These are phyloP conservation scores for Diplodia seriata DNA, from an alignment of 2,329 filamentous ascomycete genomes.

Conservation along the genomic window DNA sequence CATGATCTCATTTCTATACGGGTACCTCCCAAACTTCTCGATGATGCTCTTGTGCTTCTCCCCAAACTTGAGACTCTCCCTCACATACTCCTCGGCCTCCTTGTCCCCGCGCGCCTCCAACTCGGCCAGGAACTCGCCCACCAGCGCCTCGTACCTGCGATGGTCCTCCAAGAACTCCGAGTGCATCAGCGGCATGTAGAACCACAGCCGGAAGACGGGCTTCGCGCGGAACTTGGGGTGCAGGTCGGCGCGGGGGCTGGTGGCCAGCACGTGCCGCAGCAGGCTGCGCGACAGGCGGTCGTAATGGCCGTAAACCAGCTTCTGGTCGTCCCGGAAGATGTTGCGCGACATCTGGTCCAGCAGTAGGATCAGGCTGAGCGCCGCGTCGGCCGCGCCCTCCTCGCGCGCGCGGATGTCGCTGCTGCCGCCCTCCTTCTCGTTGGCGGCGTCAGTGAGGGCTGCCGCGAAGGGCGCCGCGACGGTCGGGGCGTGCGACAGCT, in stretches of 20 bases:
- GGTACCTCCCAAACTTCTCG: conserved; percentile 64
- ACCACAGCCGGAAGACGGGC: conserved; percentile 59
- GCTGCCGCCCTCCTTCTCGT: conserved; percentile 32
- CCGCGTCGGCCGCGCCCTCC: conserved; percentile 43
- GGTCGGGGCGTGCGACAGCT: conserved; percentile 35
- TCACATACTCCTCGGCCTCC: conserved; percentile 41
- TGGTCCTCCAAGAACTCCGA: conserved; percentile 60
- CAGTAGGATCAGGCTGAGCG: conserved; percentile 62
- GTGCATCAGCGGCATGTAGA: conserved; percentile 67
- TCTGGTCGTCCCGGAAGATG: conserved; percentile 61
- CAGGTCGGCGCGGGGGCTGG: conserved; percentile 40
- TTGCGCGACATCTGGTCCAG: conserved; percentile 71
- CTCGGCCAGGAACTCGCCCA: conserved; percentile 45
- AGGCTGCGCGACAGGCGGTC: conserved; percentile 62
- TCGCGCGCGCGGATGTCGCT: conserved; percentile 34
- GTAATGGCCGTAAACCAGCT: conserved; percentile 61
- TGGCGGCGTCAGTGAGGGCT: conserved; percentile 40
- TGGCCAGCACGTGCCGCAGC: conserved; percentile 46
- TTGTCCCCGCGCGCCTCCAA: conserved; percentile 42
- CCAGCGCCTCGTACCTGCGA: conserved; percentile 45
- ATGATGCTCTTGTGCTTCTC: conserved; percentile 60
- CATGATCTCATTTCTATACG: conserved; percentile 62
- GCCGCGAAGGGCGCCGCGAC: conserved; percentile 48
- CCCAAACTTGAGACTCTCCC: conserved; percentile 48
- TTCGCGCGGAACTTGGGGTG: conserved; percentile 44